Evolutionary conservation across 2,329 filamentous ascomycete species (phyloP).

Genomic region (Fusarium sp.): DNA sequence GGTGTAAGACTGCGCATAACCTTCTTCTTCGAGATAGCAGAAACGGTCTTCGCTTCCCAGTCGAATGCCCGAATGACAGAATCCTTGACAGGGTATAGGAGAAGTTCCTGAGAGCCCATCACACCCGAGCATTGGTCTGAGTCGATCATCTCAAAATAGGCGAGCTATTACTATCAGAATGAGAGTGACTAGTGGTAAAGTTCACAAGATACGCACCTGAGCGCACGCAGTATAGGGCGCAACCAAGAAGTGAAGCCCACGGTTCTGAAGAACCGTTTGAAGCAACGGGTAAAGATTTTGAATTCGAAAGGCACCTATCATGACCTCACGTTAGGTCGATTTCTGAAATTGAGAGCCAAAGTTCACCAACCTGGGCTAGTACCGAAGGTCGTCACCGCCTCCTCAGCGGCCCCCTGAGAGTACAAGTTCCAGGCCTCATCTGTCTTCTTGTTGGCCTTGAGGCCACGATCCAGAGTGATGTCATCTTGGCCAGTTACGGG

Average conservation of each 20-base stretch:
- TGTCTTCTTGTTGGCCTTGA: conserved; percentile 74
- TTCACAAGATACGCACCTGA: conserved; percentile 66
- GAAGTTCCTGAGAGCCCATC: conserved; percentile 84
- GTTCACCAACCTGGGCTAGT: conserved; percentile 70
- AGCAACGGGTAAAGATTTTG: conserved; percentile 80
- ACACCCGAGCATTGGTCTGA: conserved; percentile 77
- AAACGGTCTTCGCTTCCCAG: conserved; percentile 73
- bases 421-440: conserved; percentile 89
- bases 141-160: conserved; percentile 76
- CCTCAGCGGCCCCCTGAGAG: conserved; percentile 78
- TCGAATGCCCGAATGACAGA: conserved; percentile 74
- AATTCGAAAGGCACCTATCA: conserved; percentile 72
- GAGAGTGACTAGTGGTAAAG: background rate
- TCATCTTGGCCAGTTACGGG: conserved; percentile 80
- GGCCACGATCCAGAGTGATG: conserved; percentile 69
- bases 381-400: conserved; percentile 88
- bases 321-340: conserved; percentile 41
- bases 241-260: conserved; percentile 78
- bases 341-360: background rate
- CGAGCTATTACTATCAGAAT: conserved; percentile 64
- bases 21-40: conserved; percentile 70
- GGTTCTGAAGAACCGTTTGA: conserved; percentile 75
- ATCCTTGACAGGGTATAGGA: conserved; percentile 86
- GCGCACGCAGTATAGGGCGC: conserved; percentile 89
- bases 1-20: conserved; percentile 75